A percentile compares a stretch with the other conserved stretches of the same genome.
phyloP scores from a whole-genome alignment of 257 asterid genomes.

The Asclepias syriaca region DNA sequence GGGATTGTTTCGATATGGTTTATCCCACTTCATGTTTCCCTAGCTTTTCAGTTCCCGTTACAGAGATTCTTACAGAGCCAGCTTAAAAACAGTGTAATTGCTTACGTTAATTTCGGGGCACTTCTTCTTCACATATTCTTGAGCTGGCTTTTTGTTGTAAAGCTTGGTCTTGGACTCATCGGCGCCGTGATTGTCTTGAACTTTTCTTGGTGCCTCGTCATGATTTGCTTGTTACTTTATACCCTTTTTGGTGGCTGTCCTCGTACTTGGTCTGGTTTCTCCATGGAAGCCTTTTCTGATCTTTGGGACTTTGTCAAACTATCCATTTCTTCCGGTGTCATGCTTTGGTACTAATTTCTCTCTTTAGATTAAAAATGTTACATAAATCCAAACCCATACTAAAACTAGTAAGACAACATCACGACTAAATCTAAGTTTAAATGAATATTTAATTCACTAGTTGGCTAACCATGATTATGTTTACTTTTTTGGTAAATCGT shows the following conservation, averaged over 20 bases:
- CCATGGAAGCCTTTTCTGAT: slow-evolving; percentile 67
- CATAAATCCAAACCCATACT: no score
- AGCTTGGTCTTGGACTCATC: slow-evolving; percentile 44
- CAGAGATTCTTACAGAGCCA: slow-evolving; percentile 88
- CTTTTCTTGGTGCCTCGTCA: slow-evolving; percentile 61
- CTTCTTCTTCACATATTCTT: slow-evolving; percentile 36
- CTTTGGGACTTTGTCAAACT: slow-evolving; percentile 79
- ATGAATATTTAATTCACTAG: not conserved
- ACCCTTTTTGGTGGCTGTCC: slow-evolving; percentile 73
- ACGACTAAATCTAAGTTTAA: no score
- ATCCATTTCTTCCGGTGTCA: slow-evolving; percentile 85
- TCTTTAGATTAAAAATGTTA: no score
- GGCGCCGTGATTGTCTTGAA: slow-evolving; percentile 51
- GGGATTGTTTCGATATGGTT: slow-evolving; percentile 54
- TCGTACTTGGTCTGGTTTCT: slow-evolving; percentile 68
- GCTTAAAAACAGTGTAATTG: slow-evolving; percentile 59
- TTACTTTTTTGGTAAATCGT: not conserved
- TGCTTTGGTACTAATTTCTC: slow-evolving; percentile 54
- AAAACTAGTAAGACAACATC: no score
- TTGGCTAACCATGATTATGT: not conserved
- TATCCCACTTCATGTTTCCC: slow-evolving; percentile 75
- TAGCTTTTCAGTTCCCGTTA: slow-evolving; percentile 59
- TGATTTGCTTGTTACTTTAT: slow-evolving; percentile 39
- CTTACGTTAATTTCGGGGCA: slow-evolving; percentile 44
- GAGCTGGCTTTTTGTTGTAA: slow-evolving; percentile 55